phyloP scores from a whole-genome alignment of 257 asterid genomes.

The Capsicum pubescens region DNA sequence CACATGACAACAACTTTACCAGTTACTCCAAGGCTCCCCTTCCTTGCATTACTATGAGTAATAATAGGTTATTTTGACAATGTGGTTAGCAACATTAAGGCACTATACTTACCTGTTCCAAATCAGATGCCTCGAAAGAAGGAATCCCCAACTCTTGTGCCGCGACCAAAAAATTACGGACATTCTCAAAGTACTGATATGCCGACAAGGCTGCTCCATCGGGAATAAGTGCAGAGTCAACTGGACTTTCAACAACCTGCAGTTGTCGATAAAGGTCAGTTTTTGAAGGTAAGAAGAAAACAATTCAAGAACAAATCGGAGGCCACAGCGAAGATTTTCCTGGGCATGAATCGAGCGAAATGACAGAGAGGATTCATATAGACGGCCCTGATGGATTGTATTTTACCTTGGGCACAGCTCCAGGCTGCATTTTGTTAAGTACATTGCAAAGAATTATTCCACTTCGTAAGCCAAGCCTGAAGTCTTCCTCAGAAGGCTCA shows the following conservation, averaged over 20 bases:
- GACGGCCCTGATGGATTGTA: background rate
- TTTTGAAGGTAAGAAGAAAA: background rate
- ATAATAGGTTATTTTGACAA: background rate
- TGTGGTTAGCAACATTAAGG: background rate
- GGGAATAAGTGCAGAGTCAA: constrained; percentile 34
- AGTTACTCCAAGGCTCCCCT: too few relatives aligned
- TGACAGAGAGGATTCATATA: background rate
- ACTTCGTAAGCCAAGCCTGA: constrained; percentile 36
- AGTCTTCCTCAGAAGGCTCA: constrained; percentile 40
- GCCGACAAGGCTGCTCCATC: constrained; percentile 43
- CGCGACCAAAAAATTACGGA: constrained; percentile 48
- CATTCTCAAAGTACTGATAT: constrained; percentile 38
- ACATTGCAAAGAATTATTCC: constrained; percentile 49
- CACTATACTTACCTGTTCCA: constrained; percentile 69
- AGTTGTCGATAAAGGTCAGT: constrained; percentile 32
- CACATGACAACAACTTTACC: too few relatives aligned
- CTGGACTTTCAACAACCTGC: constrained; percentile 81
- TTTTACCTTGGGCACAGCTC: constrained; percentile 83
- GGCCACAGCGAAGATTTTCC: background rate
- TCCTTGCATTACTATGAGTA: background rate
- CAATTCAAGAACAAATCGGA: background rate
- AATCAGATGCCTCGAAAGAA: constrained; percentile 93
- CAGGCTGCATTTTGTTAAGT: constrained; percentile 84
- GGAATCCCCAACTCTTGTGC: constrained; percentile 90
- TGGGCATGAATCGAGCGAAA: background rate